Conservation (phyloP, 495 filamentous ascomycete genomes). For the Lentithecium fluviatile region DNA sequence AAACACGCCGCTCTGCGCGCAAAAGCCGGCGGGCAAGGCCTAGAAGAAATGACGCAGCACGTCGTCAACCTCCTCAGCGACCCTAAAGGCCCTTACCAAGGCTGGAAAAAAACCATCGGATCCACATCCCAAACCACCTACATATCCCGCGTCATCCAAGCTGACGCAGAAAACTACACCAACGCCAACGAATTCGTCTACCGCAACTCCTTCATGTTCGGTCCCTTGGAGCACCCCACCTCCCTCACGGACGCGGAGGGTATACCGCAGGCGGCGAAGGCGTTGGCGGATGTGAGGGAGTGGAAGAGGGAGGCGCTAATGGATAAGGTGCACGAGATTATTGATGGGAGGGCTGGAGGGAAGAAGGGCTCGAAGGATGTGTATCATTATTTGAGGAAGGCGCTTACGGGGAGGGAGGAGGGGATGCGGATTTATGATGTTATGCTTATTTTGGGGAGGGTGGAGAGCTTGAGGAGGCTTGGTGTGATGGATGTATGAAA, state of each 20-base stretch:
- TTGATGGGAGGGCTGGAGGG: conserved; percentile 7
- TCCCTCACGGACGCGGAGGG: conserved; percentile 11
- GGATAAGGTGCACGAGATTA: conserved; percentile 20
- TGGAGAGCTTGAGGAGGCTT: conserved; percentile 36
- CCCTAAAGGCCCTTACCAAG: conserved; percentile 40
- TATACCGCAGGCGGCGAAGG: neutral
- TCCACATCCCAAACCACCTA: conserved; percentile 36
- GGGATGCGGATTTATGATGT: conserved; percentile 39
- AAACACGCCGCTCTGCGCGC: conserved; percentile 54
- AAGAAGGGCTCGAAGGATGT: conserved; percentile 18
- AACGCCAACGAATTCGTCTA: conserved; percentile 56
- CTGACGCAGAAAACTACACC: conserved; percentile 63
- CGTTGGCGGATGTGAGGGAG: conserved; percentile 16
- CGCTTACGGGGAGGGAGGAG: conserved; percentile 32
- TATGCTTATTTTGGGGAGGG: conserved; percentile 38
- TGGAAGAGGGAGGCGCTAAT: conserved; percentile 17
- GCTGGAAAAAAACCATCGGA: neutral
- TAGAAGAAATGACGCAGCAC: conserved; percentile 52
- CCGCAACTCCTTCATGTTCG: conserved; percentile 66
- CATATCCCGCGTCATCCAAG: conserved; percentile 54
- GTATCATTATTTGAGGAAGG: conserved; percentile 34
- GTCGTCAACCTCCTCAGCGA: conserved; percentile 42
- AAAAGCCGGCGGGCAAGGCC: conserved; percentile 32
- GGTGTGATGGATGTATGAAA: conserved; percentile 15
- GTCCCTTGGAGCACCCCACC: conserved; percentile 26